Conservation (phyloP, 2,329 filamentous ascomycete species). For the Calonectria montana region DNA sequence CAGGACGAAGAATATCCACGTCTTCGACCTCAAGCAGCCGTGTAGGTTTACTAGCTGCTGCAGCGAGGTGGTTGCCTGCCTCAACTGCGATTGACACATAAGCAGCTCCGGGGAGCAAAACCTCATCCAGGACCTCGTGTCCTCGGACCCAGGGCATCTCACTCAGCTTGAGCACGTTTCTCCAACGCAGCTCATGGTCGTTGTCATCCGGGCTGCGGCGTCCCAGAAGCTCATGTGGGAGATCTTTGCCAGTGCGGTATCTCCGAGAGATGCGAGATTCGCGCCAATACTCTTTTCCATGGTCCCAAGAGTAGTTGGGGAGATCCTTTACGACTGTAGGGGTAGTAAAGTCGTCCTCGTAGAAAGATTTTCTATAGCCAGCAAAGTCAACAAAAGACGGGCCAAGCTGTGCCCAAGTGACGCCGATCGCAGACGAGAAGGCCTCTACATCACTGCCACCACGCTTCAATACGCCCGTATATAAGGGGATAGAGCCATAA, state of each 20-base stretch:
- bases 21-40: conserved; percentile 25
- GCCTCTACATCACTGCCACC: background rate
- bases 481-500: background rate
- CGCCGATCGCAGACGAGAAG: background rate
- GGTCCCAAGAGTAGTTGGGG: conserved; percentile 1
- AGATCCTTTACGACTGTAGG: background rate
- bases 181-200: conserved; percentile 19
- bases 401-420: background rate
- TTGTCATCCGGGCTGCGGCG: conserved; percentile 19
- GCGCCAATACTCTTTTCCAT: background rate
- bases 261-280: conserved; percentile 9
- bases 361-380: background rate
- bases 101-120: conserved; percentile 19
- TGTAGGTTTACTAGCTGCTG: background rate
- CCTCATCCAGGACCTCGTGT: conserved; percentile 19
- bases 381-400: background rate
- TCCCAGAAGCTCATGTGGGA: conserved; percentile 15
- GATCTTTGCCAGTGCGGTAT: conserved; percentile 16
- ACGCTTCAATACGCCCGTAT: background rate
- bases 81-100: conserved; percentile 22
- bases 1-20: conserved; percentile 23
- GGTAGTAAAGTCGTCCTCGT: background rate
- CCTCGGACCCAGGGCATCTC: conserved; percentile 21
- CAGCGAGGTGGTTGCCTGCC: conserved; percentile 19
- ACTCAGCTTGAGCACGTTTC: conserved; percentile 19